Conservation (phyloP, 768 basidiomycete genomes). For the Lactifluus rugatus region DNA sequence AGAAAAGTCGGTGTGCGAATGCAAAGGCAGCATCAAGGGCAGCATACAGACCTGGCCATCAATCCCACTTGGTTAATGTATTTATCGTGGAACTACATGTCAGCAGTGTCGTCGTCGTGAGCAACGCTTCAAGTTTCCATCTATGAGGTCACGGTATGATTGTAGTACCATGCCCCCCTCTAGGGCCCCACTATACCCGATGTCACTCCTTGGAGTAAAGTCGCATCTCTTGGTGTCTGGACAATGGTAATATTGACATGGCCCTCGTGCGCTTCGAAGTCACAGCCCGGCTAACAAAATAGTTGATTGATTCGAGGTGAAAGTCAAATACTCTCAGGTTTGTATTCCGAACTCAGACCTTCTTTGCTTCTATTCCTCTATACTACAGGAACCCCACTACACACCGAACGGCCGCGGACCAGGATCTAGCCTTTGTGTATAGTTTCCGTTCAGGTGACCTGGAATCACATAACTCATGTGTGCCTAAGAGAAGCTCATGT, state of each 20-base stretch:
- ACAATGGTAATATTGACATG: background rate
- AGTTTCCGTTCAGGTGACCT: background rate
- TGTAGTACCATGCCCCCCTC: background rate
- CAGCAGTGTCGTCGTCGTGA: background rate
- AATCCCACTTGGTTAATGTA: background rate
- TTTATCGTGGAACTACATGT: background rate
- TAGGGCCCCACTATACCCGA: background rate
- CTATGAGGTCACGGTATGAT: background rate
- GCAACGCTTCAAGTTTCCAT: background rate
- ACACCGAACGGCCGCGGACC: too few relatives aligned
- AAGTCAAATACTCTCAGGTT: background rate
- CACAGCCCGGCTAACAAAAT: too few relatives aligned
- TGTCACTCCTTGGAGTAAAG: background rate
- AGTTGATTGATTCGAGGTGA: background rate
- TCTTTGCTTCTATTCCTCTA: too few relatives aligned
- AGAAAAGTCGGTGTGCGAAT: background rate
- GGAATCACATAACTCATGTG: background rate
- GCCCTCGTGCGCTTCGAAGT: too few relatives aligned
- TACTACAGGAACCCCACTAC: background rate
- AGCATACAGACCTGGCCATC: background rate
- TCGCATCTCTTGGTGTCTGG: background rate
- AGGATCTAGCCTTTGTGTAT: background rate
- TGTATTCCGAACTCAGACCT: too few relatives aligned
- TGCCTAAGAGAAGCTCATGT: background rate
- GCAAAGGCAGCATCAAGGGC: background rate